Evolutionary conservation across 768 basidiomycete genomes (phyloP).

Genomic region (Fomitopsis serialis): DNA sequence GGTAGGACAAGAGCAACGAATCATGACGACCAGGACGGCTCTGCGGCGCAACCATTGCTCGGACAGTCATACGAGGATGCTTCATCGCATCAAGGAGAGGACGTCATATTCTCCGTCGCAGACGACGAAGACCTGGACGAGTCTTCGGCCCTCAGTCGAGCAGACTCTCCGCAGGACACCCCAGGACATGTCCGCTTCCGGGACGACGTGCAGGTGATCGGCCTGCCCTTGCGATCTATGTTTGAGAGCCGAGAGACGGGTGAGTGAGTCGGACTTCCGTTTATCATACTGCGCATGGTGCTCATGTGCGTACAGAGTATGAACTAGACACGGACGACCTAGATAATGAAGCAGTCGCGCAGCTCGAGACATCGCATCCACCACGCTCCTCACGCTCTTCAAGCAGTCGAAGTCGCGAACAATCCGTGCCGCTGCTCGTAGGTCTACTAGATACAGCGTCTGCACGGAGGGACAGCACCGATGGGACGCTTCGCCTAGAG

Average conservation of each 20-base stretch:
- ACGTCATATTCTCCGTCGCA: constrained; percentile 48
- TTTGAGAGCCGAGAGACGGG: constrained; percentile 75
- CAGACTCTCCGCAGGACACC: constrained; percentile 16
- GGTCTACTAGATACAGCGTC: constrained; percentile 67
- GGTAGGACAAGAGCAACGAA: constrained; percentile 16
- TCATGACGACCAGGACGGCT: constrained; percentile 28
- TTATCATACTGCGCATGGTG: no score
- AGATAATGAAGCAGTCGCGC: constrained; percentile 41
- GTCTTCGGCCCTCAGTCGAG: constrained; percentile 24
- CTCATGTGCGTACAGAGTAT: constrained; percentile 46
- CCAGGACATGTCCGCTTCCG: constrained; percentile 51
- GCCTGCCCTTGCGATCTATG: constrained; percentile 67
- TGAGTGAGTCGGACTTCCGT: constrained; percentile 37
- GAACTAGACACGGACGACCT: constrained; percentile 83
- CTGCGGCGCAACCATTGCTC: constrained; percentile 54
- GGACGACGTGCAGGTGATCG: constrained; percentile 65
- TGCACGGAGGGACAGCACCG: constrained; percentile 45
- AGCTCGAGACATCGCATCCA: constrained; percentile 24
- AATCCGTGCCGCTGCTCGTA: constrained; percentile 70
- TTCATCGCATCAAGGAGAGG: constrained; percentile 21
- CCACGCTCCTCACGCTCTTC: constrained; percentile 23
- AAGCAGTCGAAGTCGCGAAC: constrained; percentile 37
- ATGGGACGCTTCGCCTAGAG: constrained; percentile 45
- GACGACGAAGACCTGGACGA: constrained; percentile 43
- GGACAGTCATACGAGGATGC: constrained; percentile 37